Percentiles rank a stretch among this genome's conserved stretches.
Evolutionary conservation across 306 rosid species (phyloP).

Genomic region (Aeschynomene evenia): DNA sequence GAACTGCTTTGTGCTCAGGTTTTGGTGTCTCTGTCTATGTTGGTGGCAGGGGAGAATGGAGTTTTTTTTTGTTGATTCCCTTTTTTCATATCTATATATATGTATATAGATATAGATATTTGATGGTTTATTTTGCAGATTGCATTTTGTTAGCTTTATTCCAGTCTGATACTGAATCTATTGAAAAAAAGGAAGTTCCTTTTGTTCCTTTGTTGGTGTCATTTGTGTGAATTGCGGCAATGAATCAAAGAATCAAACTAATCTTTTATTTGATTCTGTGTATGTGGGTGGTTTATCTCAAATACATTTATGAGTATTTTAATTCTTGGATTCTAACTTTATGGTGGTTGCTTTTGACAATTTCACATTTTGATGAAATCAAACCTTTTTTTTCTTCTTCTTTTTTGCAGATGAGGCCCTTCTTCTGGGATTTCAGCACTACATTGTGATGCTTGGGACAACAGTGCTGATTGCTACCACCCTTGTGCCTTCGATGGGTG

Average conservation of each 20-base stretch:
- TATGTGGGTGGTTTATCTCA: not conserved
- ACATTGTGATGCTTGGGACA: constrained; percentile 95
- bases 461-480: constrained; percentile 66
- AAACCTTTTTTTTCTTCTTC: too few species aligned
- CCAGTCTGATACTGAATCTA: constrained; percentile 32
- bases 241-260: not conserved
- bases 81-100: not conserved
- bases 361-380: constrained; percentile 5
- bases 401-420: constrained; percentile 71
- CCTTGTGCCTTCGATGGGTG: constrained; percentile 93
- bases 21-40: constrained; percentile 29
- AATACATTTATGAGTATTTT: constrained; percentile 4
- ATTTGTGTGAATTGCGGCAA: constrained; percentile 5
- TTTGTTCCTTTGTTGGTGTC: constrained; percentile 27
- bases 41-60: not conserved
- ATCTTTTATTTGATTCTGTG: constrained; percentile 14
- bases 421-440: constrained; percentile 85
- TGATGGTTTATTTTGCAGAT: constrained; percentile 22
- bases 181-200: not conserved
- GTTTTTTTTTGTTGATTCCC: not conserved
- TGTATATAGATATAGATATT: not conserved
- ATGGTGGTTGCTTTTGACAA: not conserved
- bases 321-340: not conserved
- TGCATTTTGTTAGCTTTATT: constrained; percentile 35
- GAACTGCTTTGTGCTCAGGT: not conserved